Conservation (phyloP, 306 rosid species). For the Parietaria judaica region DNA sequence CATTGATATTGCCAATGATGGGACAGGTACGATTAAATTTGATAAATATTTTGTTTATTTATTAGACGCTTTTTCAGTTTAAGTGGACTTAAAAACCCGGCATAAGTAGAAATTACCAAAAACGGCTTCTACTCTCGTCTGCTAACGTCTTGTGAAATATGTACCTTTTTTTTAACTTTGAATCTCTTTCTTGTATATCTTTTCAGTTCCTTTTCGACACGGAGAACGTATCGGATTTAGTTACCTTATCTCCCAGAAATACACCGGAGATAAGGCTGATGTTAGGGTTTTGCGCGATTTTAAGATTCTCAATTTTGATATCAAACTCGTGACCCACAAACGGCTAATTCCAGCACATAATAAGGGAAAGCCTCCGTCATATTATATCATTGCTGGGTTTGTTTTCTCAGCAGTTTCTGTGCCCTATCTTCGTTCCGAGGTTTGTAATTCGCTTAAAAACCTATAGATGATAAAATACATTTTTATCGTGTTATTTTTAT, state of each 20-base stretch:
- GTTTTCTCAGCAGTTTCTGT: conserved; percentile 80
- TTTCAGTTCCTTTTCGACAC: conserved; percentile 69
- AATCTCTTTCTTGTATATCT: conserved; percentile 8
- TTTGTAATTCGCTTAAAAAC: conserved; percentile 20
- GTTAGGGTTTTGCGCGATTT: conserved; percentile 64
- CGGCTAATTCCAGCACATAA: conserved; percentile 85
- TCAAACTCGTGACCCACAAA: conserved; percentile 59
- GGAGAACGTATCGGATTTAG: conserved; percentile 98
- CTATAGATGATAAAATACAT: too few species aligned
- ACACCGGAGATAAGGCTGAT: conserved; percentile 43
- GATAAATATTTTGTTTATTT: background rate
- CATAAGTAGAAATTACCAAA: too few species aligned
- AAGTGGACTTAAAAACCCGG: too few species aligned
- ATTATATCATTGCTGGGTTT: conserved; percentile 89
- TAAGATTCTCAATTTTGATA: conserved; percentile 42
- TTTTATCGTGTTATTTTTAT: too few species aligned
- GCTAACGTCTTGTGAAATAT: too few species aligned
- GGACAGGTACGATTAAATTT: conserved; percentile 54
- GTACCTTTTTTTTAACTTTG: background rate
- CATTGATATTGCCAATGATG: conserved; percentile 89
- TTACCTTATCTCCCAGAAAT: conserved; percentile 44
- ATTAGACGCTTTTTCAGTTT: too few species aligned
- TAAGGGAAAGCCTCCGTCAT: conserved; percentile 90
- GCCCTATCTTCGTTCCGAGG: conserved; percentile 99
- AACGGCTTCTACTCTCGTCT: too few species aligned